A percentile compares a stretch with the other conserved stretches of the same genome.
phyloP scores from a whole-genome alignment of 129 eudicot species.

The Chrysanthemum seticuspe region DNA sequence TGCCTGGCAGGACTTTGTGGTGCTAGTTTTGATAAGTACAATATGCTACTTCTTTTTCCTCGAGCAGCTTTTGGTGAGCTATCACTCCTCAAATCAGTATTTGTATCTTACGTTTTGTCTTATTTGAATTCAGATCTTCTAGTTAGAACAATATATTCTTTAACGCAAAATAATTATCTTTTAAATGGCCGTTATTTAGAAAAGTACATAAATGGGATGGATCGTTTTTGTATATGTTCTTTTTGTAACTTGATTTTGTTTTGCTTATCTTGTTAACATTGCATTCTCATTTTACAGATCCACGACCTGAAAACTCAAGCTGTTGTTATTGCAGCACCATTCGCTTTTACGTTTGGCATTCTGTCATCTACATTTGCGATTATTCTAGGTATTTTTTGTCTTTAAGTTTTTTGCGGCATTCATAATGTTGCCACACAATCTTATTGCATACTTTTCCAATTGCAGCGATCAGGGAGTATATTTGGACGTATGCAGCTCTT shows the following conservation, averaged over 20 bases:
- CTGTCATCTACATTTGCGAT: conserved; percentile 70
- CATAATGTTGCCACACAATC: conserved; percentile 12
- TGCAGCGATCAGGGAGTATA: conserved; percentile 86
- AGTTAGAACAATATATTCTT: too few species aligned
- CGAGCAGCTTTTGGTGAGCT: conserved; percentile 84
- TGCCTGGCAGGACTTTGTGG: conserved; percentile 94
- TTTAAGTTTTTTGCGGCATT: not conserved
- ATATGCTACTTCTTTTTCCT: conserved; percentile 91
- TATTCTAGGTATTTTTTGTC: conserved; percentile 44
- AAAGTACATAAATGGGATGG: too few species aligned
- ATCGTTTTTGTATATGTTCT: not conserved
- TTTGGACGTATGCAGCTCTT: conserved; percentile 91
- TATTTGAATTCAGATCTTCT: conserved; percentile 5
- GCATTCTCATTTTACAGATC: conserved; percentile 40
- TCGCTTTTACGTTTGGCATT: conserved; percentile 71
- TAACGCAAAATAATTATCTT: too few species aligned
- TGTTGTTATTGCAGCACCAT: conserved; percentile 83
- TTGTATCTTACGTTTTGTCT: too few species aligned
- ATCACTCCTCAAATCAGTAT: not conserved
- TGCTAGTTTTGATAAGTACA: conserved; percentile 85
- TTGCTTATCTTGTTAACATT: not conserved
- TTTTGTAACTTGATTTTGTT: not conserved
- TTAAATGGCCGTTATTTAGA: too few species aligned
- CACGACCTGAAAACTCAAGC: conserved; percentile 63
- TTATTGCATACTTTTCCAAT: conserved; percentile 5